Base-by-base conservation (phyloP, 2,329 filamentous ascomycete genomes). In the Cytospora piceae region DNA sequence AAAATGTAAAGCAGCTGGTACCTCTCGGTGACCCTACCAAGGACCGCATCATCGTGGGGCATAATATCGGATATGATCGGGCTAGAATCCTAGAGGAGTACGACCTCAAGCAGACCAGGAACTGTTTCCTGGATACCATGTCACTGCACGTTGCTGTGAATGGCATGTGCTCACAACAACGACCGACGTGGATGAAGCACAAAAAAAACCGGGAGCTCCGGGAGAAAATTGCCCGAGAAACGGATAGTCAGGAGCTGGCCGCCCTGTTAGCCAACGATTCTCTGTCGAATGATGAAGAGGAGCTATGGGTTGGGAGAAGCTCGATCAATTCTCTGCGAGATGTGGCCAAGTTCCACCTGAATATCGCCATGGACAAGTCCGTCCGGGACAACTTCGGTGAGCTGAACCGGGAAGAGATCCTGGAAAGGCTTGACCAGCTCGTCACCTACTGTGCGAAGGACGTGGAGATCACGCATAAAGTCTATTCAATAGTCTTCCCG, bases 81-180 rank as follows among this genome's bases (percentile, higher is more conserved):
- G 94, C 94, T 20, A 86, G 96, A 42, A 87, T 97, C 63, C 78
- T 89, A 24, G 95, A 99, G 75, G 95, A 99, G 75, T 99, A 99
- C 75, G 85, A 89, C 72, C 77, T 98, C 51, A 82, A 87, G 63
- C 94, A 97, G 76, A 90, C 92, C 0, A 87, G 88, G 49, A 98
- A 93, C 71, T 90, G 87, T 53, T 99, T 97, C 74, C 79, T 99
- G 60, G 95, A 99, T 75, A 99, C 95, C 34, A 99, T 99, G 95
- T 98, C 94, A 1, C 81, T 99, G 24, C 95, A 99, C 75, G 94
- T 97, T 9, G 96, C 96, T 2, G 94, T 97, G 29, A 99, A 99
- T 74, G 95, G 95, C 68, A 99, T 99, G 95, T 99, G 95, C 77
- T 98, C 95, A 27, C 90, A 91, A 70, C 95, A 99, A 77, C 87